A percentile compares a stretch with the other conserved stretches of the same genome.
phyloP scores from a whole-genome alignment of 768 basidiomycete genomes.

The Phlegmacium glaucopus region DNA sequence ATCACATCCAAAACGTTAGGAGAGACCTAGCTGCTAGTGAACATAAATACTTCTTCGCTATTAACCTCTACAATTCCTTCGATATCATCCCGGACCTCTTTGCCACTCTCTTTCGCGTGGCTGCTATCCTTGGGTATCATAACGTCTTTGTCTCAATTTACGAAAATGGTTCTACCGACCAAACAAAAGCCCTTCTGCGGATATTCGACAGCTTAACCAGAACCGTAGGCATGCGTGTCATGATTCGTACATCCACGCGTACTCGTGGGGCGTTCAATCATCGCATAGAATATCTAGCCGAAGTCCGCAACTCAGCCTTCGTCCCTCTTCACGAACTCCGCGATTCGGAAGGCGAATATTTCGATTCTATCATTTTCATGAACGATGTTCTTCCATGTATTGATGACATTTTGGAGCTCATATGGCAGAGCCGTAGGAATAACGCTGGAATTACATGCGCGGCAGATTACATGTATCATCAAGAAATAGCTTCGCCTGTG shows the following conservation, averaged over 20 bases:
- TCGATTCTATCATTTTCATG: conserved; percentile 98
- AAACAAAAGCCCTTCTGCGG: conserved; percentile 93
- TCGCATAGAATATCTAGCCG: conserved; percentile 99
- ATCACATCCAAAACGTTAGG: conserved; percentile 35
- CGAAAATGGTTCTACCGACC: conserved; percentile 98
- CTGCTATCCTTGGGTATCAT: conserved; percentile 90
- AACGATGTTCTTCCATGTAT: conserved; percentile 98
- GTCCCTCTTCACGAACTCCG: conserved; percentile 93
- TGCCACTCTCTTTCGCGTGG: conserved; percentile 91
- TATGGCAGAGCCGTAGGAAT: conserved; percentile 89
- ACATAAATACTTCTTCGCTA: conserved; percentile 99
- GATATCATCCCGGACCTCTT: conserved; percentile 97
- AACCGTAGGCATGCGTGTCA: conserved; percentile 87
- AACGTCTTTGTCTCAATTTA: conserved; percentile 99
- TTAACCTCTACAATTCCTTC: conserved; percentile 99
- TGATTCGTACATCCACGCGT: conserved; percentile 89
- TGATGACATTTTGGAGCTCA: conserved; percentile 96
- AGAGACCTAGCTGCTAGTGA: conserved; percentile 44
- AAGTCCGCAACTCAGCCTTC: conserved; percentile 98
- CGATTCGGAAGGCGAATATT: conserved; percentile 89
- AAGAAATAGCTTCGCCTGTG: conserved; percentile 88
- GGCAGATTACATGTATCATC: conserved; percentile 98
- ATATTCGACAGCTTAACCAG: conserved; percentile 93
- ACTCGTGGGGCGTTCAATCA: conserved; percentile 97
- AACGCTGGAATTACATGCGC: conserved; percentile 99